Base-by-base conservation (phyloP, 306 rosid genomes). In the Quercus gilva region DNA sequence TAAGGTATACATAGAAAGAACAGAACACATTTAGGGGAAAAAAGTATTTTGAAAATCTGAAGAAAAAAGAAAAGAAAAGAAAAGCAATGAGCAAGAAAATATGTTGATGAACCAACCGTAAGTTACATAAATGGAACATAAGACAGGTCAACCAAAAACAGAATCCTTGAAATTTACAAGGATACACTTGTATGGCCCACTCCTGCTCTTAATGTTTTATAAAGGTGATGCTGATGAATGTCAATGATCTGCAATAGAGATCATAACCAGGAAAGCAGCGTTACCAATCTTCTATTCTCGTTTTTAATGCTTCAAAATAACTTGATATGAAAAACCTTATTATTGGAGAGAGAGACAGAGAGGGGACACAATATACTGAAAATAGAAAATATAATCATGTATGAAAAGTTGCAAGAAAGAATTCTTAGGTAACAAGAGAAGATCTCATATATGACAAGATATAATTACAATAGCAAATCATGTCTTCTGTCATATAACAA, bases 181-280 rank as follows among this genome's bases (percentile, higher is more conserved):
- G 97, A 92, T 92, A 94, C 97, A 88, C 90, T 88, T 77, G 92
- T 85, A 87, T 94, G 98, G 84, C 94, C 97, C 61, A 90, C 81
- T 82, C 97, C 97, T n/a, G n/a, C n/a, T 82, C 97, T 89, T 79
- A 94, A 84, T 45, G 98, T 92, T 88, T 91, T 94, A 82, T 92
- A 91, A 35, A 91, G 83, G 86, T 92, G 86, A 41, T 91, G 82
- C 84, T 94, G 92, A 61, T 71, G 86, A 81, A 89, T 87, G 82
- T 94, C 98, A 88, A 94, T 91, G 82, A 94, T 88, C 98, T 94
- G 97, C 87, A 82, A 87, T 67, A 86, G 75, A 82, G 72, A 76
- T 60, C 80, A 57, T 74, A 75, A 78, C 76, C 76, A 80, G 28
- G 35, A 79, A 82, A 75, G 76, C 21, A 61, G 51, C 23, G 21